Base-by-base conservation (phyloP, 768 basidiomycete species). In the Gloeostereum incarnatum region DNA sequence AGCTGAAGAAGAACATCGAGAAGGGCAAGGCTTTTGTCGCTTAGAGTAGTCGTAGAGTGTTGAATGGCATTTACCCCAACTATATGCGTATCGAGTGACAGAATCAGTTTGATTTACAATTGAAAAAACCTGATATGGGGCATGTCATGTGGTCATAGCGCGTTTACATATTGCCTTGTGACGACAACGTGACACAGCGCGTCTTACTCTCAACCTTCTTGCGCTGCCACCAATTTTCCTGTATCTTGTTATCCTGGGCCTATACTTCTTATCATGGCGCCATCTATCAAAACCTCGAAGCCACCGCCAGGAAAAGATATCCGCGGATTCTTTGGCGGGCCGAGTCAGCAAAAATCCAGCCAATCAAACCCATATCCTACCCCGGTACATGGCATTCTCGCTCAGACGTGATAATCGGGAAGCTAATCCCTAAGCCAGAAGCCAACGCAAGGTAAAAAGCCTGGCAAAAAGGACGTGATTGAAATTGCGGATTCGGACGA, bases 1-100 rank as follows among this genome's bases (percentile, higher is more conserved):
- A 91, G 50, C 76, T 99, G 52, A 86, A 87, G 78, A 92, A 87
- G 80, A 97, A 96, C 78, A 94, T 97, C 52, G 86, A 88, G 64
- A 97, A 92, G 80, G 92, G 92, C 63, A 78, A 71, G 62, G 71
- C 73, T 31, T 89, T 88, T 46, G 82, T 75, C 48, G 73, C 73
- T 56, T 57, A 55, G 44, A 46, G n/a, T n/a, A n/a, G n/a, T n/a
- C n/a, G n/a, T n/a, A n/a, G n/a, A n/a, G n/a, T n/a, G n/a, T n/a
- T n/a, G n/a, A n/a, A n/a, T n/a, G n/a, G n/a, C n/a, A n/a, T n/a
- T n/a, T n/a, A n/a, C n/a, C n/a, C n/a, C n/a, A n/a, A n/a, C n/a
- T n/a, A n/a, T n/a, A n/a, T n/a, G n/a, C n/a, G n/a, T n/a, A n/a
- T n/a, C n/a, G n/a, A n/a, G n/a, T n/a, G n/a, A n/a, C n/a, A n/a